phyloP scores from a whole-genome alignment of 164 flowering plant genomes.

The Echeveria elegans region DNA sequence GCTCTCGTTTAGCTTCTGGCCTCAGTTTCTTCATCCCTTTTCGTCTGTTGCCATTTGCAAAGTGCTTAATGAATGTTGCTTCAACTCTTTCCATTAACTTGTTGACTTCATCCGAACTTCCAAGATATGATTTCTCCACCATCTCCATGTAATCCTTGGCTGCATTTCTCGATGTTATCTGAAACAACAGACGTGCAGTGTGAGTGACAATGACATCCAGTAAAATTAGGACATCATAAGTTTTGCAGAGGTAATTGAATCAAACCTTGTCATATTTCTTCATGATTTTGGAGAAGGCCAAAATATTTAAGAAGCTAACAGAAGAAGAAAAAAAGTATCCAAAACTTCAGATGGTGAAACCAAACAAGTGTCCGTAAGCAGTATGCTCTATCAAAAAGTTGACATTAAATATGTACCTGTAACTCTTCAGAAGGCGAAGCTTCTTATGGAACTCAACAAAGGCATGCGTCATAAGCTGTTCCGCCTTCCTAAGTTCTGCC shows the following conservation, averaged over 20 bases:
- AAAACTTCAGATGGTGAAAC: neutral
- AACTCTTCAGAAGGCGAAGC: conserved; percentile 59
- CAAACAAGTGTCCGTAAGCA: neutral
- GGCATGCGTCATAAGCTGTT: conserved; percentile 38
- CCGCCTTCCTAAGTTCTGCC: conserved; percentile 44
- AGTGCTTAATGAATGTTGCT: conserved; percentile 39
- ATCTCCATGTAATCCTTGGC: conserved; percentile 45
- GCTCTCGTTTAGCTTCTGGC: conserved; percentile 31
- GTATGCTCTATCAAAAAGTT: neutral
- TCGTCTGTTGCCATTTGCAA: conserved; percentile 40
- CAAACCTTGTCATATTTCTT: conserved; percentile 84
- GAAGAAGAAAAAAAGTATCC: neutral
- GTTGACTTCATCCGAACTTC: conserved; percentile 38
- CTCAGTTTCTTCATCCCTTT: conserved; percentile 40
- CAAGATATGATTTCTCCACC: conserved; percentile 55
- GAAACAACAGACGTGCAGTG: conserved; percentile 11
- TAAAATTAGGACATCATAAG: neutral
- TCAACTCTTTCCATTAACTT: conserved; percentile 41
- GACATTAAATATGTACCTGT: conserved; percentile 27
- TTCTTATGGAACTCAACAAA: conserved; percentile 50
- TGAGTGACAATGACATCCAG: neutral
- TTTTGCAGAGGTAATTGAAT: neutral
- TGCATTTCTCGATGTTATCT: conserved; percentile 49
- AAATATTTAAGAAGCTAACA: conserved; percentile 55
- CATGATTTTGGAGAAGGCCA: conserved; percentile 79